These are phyloP conservation scores for Kwoniella pini DNA, from an alignment of 768 basidiomycete genomes.

Conservation along the genomic window DNA sequence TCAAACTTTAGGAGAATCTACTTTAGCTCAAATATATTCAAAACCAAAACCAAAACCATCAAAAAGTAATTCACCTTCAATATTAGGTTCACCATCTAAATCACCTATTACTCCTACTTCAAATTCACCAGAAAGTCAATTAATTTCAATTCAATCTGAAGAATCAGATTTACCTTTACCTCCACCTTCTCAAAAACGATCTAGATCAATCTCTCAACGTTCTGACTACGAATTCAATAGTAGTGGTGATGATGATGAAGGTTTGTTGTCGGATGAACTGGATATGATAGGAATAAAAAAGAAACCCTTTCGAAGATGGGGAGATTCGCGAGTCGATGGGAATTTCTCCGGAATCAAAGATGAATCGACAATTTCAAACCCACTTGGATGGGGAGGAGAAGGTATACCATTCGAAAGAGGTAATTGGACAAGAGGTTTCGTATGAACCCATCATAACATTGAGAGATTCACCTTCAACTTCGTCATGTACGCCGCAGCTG, in stretches of 20 bases:
- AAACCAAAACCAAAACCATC: conserved; percentile 1
- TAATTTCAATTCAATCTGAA: conserved; percentile 6
- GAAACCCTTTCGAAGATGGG: conserved; percentile 46
- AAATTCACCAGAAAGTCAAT: conserved; percentile 1
- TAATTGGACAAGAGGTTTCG: conserved; percentile 8
- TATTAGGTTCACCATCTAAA: conserved; percentile 8
- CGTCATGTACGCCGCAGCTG: no score
- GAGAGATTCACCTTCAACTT: no score
- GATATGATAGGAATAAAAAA: neutral
- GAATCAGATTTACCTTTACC: conserved; percentile 7
- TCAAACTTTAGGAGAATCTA: conserved; percentile 41
- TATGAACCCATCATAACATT: no score
- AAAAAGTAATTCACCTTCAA: neutral
- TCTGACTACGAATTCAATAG: neutral
- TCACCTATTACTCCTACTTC: conserved; percentile 6
- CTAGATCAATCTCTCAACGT: neutral
- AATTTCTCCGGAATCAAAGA: conserved; percentile 29
- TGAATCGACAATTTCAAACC: conserved; percentile 11
- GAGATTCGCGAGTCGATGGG: conserved; percentile 44
- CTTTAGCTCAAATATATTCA: conserved; percentile 27
- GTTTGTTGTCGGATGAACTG: neutral
- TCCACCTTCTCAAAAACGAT: conserved; percentile 20
- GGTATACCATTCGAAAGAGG: neutral
- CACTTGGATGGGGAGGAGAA: conserved; percentile 9
- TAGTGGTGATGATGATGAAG: neutral